Evolutionary conservation across 1,139 yeast genomes (phyloP), one percentile per base, ranked within the genome.

Genomic region (Pichia sp.): DNA sequence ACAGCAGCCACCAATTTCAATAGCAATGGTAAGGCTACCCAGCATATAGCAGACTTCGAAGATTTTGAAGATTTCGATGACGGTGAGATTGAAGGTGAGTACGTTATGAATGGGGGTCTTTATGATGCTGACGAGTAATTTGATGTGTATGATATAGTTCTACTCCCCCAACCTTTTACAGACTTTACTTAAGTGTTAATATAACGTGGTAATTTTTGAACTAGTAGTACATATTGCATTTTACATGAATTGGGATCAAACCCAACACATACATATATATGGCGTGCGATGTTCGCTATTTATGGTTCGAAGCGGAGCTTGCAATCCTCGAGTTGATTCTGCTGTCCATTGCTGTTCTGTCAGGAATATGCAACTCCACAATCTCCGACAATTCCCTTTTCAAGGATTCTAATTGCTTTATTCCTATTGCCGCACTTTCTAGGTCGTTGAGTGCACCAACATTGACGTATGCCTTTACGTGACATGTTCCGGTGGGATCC

Each of bases 271-370:
- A 19, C 40, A 5, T 36, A 8, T 5, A 1, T 13, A 13, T 11
- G n/a, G 40, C 13, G 40, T 36, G n/a, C 11, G n/a, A n/a, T n/a
- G n/a, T n/a, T n/a, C 11, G n/a, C 4, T 13, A 36, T 36, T 36
- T 36, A 36, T 11, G 40, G n/a, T 36, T 36, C 10, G 40, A 36
- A 13, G 40, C 40, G 6, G 40, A 36, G 11, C 54, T 45, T 11
- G 61, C 68, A 43, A 68, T 62, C 49, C 61, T 63, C 5, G 70
- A 70, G 59, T 64, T 73, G 48, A 81, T 74, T 62, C 96, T 76
- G 4, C 90, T 80, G 68, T 90, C 97, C 89, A 90, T 88, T 46
- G 77, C 76, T 68, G 81, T 83, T 61, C 97, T 75, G 66, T 88
- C 95, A 1, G 96, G 96, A 44, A 87, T 79, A 43, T 75, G 81